Conservation (phyloP, 2,329 filamentous ascomycete species). For the Alternaria conjuncta region DNA sequence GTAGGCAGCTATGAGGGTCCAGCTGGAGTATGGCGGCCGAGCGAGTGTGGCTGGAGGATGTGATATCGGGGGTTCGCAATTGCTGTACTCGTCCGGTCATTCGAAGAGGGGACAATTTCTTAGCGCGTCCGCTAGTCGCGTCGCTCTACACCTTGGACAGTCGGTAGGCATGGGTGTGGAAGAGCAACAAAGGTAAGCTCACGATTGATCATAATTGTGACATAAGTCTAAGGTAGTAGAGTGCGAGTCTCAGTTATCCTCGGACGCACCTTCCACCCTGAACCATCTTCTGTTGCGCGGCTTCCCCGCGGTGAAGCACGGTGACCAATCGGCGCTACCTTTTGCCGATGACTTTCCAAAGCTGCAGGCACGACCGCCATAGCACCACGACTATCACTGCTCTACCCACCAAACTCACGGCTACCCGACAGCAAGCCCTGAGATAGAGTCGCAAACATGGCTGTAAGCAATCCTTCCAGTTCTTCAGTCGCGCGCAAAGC, state of each 20-base stretch:
- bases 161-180: not conserved
- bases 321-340: conserved; percentile 16
- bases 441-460: conserved; percentile 42
- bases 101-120: conserved; percentile 2
- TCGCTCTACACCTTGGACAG: not conserved
- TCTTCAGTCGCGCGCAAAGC: not conserved
- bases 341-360: conserved; percentile 20
- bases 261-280: not conserved
- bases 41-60: not conserved
- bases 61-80: not conserved
- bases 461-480: conserved; percentile 31
- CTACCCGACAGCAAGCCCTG: not conserved
- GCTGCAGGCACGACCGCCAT: conserved; percentile 16
- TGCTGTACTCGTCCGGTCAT: not conserved
- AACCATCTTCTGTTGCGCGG: not conserved
- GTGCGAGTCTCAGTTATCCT: not conserved
- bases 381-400: not conserved
- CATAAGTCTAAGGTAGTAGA: not conserved
- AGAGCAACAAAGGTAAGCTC: too few species aligned
- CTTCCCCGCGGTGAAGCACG: conserved; percentile 8
- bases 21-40: not conserved
- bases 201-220: not conserved
- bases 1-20: not conserved
- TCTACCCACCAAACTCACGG: conserved; percentile 2
- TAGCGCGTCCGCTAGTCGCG: conserved; percentile 14